These are phyloP conservation scores for Verbascum thapsus DNA, from an alignment of 257 asterid genomes.

Conservation along the genomic window DNA sequence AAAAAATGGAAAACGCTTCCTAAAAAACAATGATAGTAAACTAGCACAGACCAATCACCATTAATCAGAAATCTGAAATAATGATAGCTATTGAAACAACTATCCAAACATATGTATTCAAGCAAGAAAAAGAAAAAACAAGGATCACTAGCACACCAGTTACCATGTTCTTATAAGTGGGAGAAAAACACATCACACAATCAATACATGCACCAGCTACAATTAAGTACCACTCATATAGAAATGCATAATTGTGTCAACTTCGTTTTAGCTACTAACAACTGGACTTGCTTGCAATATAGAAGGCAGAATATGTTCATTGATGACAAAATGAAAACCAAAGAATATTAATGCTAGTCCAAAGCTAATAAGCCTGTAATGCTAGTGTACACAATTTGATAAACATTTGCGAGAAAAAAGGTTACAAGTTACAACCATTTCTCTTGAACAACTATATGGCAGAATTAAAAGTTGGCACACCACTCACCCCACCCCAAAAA, in stretches of 20 bases:
- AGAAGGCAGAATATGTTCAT: neutral
- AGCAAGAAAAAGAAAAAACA: neutral
- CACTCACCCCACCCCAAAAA: neutral
- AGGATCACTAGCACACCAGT: neutral
- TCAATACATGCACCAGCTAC: slow-evolving; percentile 16
- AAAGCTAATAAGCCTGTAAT: neutral
- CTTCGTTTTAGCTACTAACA: neutral
- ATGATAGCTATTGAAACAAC: neutral
- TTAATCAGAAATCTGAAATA: neutral
- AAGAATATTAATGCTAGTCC: too few species aligned
- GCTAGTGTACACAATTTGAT: slow-evolving; percentile 15
- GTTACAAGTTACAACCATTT: slow-evolving; percentile 1
- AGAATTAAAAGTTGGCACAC: neutral
- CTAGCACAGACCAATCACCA: neutral
- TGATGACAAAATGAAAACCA: neutral
- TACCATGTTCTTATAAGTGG: slow-evolving; percentile 12
- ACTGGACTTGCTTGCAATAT: slow-evolving; percentile 12
- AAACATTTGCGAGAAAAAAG: neutral
- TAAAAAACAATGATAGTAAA: neutral
- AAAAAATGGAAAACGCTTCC: neutral
- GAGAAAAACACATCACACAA: slow-evolving; percentile 11
- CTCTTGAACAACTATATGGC: neutral
- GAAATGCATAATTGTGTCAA: slow-evolving; percentile 11
- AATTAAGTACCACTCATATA: neutral
- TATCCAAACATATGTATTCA: slow-evolving; percentile 16